Evolutionary conservation across 2,329 filamentous ascomycete genomes (phyloP), one percentile per base, ranked within the genome.

Genomic region (Aspergillus proliferans): DNA sequence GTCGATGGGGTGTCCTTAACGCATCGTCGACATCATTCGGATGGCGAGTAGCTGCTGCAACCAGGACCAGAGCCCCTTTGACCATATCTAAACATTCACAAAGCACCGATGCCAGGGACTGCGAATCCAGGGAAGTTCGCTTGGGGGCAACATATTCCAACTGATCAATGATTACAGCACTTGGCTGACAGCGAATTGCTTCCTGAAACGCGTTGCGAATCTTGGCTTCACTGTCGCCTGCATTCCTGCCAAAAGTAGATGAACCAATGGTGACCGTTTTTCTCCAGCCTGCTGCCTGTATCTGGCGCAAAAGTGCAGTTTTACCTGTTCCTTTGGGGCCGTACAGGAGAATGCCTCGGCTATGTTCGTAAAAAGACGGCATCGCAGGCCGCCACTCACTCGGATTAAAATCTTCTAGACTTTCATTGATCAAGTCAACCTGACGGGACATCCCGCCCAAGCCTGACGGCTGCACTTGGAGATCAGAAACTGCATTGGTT

Each of bases 321-420:
- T 96, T 96, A 21, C 92, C 92, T 0, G 88, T 94, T 9, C 92
- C 91, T 53, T 82, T 81, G 15, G 87, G 84, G 12, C 92, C 92
- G 64, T 94, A 85, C 4, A 96, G 75, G 21, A 93, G 76, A 33
- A 93, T 78, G 0, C 82, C 83, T 46, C 79, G 79, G 71, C 57
- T 69, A 58, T 62, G 65, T 59, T 59, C 64, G 56, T 67, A 71
- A 48, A 66, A 77, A 40, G 55, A 60, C 48, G 62, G 73, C 72
- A 71, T 69, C n/a, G 52, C 55, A 34, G 64, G 54, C 33, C 52
- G 58, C 28, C 57, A 62, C 14, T 53, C 49, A 34, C 59, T 54
- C 21, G 56, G 45, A 42, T 75, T 76, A 57, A 86, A 85, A 50
- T 75, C 74, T 21, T 67, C 63, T 21, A 95, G 75, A 45, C 84